Conservation (phyloP, 768 basidiomycete genomes). For the Rhizopogon sp. region DNA sequence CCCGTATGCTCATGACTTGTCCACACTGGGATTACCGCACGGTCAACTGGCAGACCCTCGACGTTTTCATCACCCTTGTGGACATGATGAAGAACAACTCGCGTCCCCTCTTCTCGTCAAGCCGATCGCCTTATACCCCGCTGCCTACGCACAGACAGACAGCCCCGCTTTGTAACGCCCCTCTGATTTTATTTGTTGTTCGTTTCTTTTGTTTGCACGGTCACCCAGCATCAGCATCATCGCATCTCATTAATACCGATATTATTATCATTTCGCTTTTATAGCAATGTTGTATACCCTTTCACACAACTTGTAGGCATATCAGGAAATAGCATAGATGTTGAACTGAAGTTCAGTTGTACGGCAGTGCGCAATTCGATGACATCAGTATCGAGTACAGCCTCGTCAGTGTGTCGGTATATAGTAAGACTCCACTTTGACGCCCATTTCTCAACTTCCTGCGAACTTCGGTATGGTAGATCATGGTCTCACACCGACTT, state of each 20-base stretch:
- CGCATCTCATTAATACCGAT: neutral
- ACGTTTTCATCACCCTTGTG: neutral
- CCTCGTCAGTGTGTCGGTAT: neutral
- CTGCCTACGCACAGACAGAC: constrained; percentile 17
- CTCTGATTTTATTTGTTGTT: neutral
- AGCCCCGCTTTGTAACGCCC: constrained; percentile 1
- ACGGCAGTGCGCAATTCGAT: too few species aligned
- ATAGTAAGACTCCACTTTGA: neutral
- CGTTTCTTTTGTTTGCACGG: neutral
- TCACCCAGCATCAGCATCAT: neutral
- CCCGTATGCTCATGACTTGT: constrained; percentile 4
- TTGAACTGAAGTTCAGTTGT: too few species aligned
- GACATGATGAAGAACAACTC: constrained; percentile 6
- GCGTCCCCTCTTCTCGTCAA: constrained; percentile 19
- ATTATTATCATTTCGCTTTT: neutral
- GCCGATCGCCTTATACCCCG: constrained; percentile 25
- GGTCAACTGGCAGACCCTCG: neutral
- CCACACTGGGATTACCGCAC: neutral
- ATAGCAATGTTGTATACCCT: neutral
- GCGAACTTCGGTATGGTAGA: neutral
- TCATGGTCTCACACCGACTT: neutral
- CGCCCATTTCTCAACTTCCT: neutral
- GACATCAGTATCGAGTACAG: too few species aligned
- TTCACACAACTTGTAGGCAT: neutral
- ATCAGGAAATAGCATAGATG: too few species aligned